These are phyloP conservation scores for Zizania latifolia DNA, from an alignment of 176 grass and related monocot genomes.

Conservation along the genomic window DNA sequence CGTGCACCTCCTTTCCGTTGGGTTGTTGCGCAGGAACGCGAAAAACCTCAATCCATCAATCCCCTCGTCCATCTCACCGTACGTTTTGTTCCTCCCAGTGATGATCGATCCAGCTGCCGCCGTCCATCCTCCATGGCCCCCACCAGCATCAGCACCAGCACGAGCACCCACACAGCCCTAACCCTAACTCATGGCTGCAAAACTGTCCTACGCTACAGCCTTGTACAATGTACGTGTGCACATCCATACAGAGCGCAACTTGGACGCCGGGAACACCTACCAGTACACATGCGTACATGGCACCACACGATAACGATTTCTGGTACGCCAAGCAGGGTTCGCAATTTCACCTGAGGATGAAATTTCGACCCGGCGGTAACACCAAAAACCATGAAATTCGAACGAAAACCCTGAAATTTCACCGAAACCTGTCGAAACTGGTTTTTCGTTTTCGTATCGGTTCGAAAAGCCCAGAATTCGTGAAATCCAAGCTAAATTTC, in stretches of 20 bases:
- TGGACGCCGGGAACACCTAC: neutral
- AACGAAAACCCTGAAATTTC: too few relatives aligned
- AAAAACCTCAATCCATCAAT: neutral
- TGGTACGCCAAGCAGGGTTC: neutral
- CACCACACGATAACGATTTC: conserved; percentile 31
- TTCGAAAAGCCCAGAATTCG: too few relatives aligned
- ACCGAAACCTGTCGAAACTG: too few relatives aligned
- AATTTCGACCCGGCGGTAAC: too few relatives aligned
- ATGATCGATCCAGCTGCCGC: neutral
- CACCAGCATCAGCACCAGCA: neutral
- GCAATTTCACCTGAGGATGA: too few relatives aligned
- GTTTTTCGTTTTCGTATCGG: too few relatives aligned
- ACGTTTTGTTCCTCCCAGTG: neutral
- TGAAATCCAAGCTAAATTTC: too few relatives aligned
- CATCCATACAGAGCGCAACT: conserved; percentile 13
- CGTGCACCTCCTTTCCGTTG: neutral
- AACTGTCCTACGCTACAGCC: neutral
- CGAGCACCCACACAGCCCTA: neutral
- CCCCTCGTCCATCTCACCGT: neutral
- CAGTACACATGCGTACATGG: conserved; percentile 4
- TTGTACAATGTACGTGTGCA: conserved; percentile 1
- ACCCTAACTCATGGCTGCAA: neutral
- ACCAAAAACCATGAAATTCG: too few relatives aligned
- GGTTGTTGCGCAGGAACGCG: neutral
- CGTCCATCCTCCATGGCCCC: neutral